These are phyloP conservation scores for Lentinula sp. DNA, from an alignment of 768 basidiomycete species.

Conservation along the genomic window DNA sequence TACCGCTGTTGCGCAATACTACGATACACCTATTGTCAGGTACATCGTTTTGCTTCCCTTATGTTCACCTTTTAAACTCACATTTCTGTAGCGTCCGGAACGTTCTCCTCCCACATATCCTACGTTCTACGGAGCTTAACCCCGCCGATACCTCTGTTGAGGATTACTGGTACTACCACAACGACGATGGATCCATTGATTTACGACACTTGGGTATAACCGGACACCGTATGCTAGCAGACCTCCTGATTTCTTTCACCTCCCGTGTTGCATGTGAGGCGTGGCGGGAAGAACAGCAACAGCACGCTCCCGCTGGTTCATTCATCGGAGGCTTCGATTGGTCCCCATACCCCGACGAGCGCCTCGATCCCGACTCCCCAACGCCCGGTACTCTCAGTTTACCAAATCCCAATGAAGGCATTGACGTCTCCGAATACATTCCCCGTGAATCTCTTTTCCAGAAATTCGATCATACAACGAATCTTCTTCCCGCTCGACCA, in stretches of 20 bases:
- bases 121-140: not conserved
- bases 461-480: not conserved
- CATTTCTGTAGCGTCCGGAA: not conserved
- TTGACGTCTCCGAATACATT: not conserved
- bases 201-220: not conserved
- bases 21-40: conserved; percentile 2
- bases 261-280: conserved; percentile 1
- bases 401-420: not conserved
- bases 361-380: not conserved
- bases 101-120: not conserved
- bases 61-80: not conserved
- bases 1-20: not conserved
- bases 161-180: conserved; percentile 1
- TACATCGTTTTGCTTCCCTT: not conserved
- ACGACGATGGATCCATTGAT: not conserved
- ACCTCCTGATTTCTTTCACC: not conserved
- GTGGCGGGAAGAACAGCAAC: not conserved
- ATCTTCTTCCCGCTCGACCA: not conserved
- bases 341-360: not conserved
- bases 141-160: not conserved
- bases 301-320: not conserved
- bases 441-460: conserved; percentile 1
- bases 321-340: not conserved
- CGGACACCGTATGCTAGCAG: not conserved
- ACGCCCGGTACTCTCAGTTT: not conserved